Percentiles rank a stretch among this genome's conserved stretches.
Evolutionary conservation across 352 stramenopile genomes (phyloP).

Genomic region (Pythium dissotocum): DNA sequence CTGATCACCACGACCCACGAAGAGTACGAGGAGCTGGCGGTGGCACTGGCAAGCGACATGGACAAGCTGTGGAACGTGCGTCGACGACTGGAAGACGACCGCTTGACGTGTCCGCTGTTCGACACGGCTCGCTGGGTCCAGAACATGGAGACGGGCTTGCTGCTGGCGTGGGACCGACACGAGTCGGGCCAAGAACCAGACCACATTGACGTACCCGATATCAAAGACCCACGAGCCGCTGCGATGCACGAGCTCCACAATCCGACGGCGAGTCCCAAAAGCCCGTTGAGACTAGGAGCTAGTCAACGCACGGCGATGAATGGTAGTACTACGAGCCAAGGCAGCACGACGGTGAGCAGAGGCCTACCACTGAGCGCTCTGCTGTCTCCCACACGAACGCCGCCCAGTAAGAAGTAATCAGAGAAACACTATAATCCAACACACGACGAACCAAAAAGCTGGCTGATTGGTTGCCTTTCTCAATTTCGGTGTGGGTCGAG

Average conservation of each 20-base stretch:
- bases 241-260: constrained; percentile 16
- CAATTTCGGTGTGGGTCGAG: background rate
- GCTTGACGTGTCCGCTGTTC: constrained; percentile 72
- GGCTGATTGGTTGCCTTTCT: background rate
- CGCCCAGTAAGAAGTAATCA: background rate
- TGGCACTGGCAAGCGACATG: constrained; percentile 86
- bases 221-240: constrained; percentile 44
- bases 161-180: constrained; percentile 71
- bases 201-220: constrained; percentile 83
- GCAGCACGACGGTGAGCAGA: background rate
- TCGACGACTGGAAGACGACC: constrained; percentile 65
- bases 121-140: constrained; percentile 78
- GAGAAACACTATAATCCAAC: background rate
- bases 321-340: background rate
- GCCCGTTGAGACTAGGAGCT: background rate
- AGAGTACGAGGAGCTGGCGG: constrained; percentile 91
- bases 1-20: constrained; percentile 74
- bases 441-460: background rate
- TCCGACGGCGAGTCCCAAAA: constrained; percentile 24
- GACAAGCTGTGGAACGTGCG: constrained; percentile 82
- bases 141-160: constrained; percentile 84
- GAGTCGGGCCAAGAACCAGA: constrained; percentile 63
- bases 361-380: constrained; percentile 6
- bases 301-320: background rate
- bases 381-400: constrained; percentile 3